These are phyloP conservation scores for Maudiozyma serrabonitensis DNA, from an alignment of 805 yeast species.

Conservation along the genomic window DNA sequence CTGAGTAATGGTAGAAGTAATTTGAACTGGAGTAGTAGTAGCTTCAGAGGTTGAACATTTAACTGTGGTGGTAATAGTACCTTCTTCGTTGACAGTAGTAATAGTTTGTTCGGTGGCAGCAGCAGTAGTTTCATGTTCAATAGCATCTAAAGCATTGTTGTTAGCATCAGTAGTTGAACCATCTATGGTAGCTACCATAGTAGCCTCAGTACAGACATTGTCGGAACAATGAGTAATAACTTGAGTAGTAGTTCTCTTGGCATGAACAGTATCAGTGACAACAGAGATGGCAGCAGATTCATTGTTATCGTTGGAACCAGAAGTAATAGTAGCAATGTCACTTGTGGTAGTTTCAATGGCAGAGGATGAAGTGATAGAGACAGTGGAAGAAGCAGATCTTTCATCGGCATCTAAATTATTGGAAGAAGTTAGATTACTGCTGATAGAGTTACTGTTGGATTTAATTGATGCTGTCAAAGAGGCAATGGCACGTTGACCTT, in stretches of 20 bases:
- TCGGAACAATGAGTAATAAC: neutral
- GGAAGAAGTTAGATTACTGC: neutral
- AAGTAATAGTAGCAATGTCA: neutral
- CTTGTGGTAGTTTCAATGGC: neutral
- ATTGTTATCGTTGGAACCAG: neutral
- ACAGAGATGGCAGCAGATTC: neutral
- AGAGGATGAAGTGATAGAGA: neutral
- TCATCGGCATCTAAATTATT: neutral
- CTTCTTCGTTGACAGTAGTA: neutral
- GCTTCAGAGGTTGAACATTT: slow-evolving; percentile 3
- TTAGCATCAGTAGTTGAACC: neutral
- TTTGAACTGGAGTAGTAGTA: slow-evolving; percentile 2
- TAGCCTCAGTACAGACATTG: neutral
- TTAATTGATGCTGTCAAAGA: no score
- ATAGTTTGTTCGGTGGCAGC: neutral
- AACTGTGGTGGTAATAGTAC: slow-evolving; percentile 3
- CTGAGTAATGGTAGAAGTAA: slow-evolving; percentile 3
- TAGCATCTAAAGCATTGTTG: neutral
- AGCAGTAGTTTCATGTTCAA: neutral
- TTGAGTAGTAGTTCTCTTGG: neutral
- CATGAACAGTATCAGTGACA: neutral
- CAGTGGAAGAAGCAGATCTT: neutral
- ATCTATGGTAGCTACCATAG: neutral
- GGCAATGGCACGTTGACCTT: neutral
- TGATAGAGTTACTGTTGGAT: no score